A percentile compares a stretch with the other conserved stretches of the same genome.
Conservation (phyloP, 2,329 filamentous ascomycete genomes). For the Colletotrichum coccodes region DNA sequence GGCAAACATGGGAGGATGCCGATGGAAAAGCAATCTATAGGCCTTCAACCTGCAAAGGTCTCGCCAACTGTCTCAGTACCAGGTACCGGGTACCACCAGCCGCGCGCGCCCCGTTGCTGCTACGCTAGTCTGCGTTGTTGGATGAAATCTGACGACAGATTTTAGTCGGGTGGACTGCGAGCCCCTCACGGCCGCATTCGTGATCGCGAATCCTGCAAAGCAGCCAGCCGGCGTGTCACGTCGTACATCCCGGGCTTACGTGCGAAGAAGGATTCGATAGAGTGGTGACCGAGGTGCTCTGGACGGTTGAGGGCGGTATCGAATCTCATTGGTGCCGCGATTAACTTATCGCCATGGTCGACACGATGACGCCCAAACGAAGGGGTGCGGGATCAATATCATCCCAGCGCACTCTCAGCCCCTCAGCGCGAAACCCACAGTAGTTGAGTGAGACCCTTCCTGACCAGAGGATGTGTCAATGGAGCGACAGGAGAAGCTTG, state of each 20-base stretch:
- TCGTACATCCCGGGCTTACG: not conserved
- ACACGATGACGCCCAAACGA: not conserved
- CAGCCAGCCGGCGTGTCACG: not conserved
- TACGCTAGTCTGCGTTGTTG: not conserved
- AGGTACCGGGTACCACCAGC: too few species aligned
- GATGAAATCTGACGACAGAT: conserved; percentile 19
- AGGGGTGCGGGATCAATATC: not conserved
- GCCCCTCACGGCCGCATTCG: not conserved
- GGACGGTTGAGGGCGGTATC: not conserved
- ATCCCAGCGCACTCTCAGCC: not conserved
- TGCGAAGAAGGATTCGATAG: not conserved
- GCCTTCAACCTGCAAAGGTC: not conserved
- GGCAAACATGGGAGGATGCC: too few species aligned
- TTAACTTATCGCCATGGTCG: not conserved
- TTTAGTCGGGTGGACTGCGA: conserved; percentile 6
- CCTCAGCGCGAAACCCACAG: conserved; percentile 5
- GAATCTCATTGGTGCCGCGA: not conserved
- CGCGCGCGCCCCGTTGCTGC: not conserved
- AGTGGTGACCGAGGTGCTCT: not conserved
- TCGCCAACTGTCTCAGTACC: not conserved
- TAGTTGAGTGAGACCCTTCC: not conserved
- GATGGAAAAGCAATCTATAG: too few species aligned
- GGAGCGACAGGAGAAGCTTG: not conserved
- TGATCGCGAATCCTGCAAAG: not conserved
- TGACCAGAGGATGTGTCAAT: not conserved